phyloP scores from a whole-genome alignment of 1,139 yeast genomes.

The Yamadazyma mexicana region DNA sequence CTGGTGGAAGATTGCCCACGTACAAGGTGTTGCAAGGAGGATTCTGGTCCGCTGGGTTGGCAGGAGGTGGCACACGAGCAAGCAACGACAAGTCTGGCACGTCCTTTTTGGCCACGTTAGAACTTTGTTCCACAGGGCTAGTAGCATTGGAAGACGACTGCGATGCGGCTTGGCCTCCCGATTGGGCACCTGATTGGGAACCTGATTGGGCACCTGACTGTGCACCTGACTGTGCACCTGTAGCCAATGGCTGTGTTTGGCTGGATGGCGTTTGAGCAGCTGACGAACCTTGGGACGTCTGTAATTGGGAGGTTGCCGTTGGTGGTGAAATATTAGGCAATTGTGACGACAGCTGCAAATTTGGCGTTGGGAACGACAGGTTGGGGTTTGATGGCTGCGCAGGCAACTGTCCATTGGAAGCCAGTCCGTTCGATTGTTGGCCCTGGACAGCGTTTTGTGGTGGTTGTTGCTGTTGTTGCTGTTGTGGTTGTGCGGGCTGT shows the following conservation, averaged over 20 bases:
- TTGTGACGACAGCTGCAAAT: not conserved
- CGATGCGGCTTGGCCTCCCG: constrained; percentile 4
- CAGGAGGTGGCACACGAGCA: constrained; percentile 90
- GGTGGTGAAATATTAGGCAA: constrained; percentile 6
- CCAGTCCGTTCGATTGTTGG: constrained; percentile 1
- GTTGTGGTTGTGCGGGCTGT: constrained; percentile 4
- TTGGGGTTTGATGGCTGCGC: constrained; percentile 7
- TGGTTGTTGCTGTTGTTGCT: constrained; percentile 9
- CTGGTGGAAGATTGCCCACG: constrained; percentile 96
- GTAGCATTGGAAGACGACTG: constrained; percentile 10
- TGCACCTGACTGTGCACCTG: not conserved
- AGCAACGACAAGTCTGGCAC: constrained; percentile 73
- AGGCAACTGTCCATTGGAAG: constrained; percentile 2
- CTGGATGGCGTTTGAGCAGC: not conserved
- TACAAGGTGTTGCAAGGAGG: constrained; percentile 97
- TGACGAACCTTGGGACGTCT: not conserved
- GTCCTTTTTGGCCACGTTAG: constrained; percentile 27
- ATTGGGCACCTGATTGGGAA: constrained; percentile 1
- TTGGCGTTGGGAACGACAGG: constrained; percentile 4
- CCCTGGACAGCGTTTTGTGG: constrained; percentile 3
- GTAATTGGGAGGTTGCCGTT: constrained; percentile 1
- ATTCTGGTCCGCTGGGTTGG: constrained; percentile 98
- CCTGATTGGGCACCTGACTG: too few species aligned
- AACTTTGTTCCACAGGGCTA: constrained; percentile 17
- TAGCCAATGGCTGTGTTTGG: constrained; percentile 5